Evolutionary conservation across 148 eudicot genomes (phyloP).

Genomic region (Rhododendron molle): DNA sequence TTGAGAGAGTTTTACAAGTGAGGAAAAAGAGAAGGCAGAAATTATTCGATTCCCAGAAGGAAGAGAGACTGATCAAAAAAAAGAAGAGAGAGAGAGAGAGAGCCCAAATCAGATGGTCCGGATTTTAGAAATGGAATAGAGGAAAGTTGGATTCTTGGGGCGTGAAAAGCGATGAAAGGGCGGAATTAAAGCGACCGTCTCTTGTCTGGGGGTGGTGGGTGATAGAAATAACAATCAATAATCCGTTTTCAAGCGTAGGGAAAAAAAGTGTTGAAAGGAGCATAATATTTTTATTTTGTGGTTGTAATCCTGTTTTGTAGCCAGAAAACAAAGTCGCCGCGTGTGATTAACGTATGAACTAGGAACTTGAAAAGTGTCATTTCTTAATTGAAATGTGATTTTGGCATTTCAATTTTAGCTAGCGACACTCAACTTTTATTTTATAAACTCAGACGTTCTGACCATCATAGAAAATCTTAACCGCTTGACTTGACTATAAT

Average conservation of each 20-base stretch:
- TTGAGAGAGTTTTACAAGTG: background rate
- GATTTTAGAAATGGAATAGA: background rate
- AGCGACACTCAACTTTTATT: too few relatives aligned
- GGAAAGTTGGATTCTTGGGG: background rate
- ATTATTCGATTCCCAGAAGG: background rate
- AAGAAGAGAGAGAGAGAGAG: constrained; percentile 23
- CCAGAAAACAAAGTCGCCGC: background rate
- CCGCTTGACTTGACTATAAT: too few relatives aligned
- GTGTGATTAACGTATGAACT: background rate
- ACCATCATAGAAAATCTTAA: too few relatives aligned
- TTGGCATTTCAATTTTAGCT: too few relatives aligned
- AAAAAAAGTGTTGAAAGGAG: background rate
- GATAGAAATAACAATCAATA: background rate
- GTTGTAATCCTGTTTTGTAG: background rate
- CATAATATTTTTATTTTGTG: background rate
- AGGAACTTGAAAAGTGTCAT: too few relatives aligned
- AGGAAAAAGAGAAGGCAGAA: background rate
- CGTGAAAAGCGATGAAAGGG: background rate
- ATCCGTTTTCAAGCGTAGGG: background rate
- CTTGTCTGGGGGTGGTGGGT: background rate
- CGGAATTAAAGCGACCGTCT: background rate
- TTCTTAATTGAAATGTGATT: too few relatives aligned
- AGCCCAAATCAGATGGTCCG: constrained; percentile 21
- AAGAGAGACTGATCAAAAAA: constrained; percentile 20
- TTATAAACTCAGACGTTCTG: accelerated